Base-by-base conservation (phyloP, 148 eudicot genomes). In the Cornus kousa region DNA sequence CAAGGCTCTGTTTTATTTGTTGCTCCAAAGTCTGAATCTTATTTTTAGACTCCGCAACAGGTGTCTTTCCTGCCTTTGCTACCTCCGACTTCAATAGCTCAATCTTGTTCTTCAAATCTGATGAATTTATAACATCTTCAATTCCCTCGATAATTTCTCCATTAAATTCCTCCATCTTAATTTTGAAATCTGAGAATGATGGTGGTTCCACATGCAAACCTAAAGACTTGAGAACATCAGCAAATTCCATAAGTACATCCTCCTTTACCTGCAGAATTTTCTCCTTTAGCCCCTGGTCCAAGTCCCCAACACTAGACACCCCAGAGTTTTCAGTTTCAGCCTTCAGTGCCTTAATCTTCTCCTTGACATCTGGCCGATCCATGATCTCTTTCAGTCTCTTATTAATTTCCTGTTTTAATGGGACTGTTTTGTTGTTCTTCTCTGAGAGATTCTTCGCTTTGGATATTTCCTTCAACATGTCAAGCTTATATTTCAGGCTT, bases 71-170 rank as follows among this genome's bases (percentile, higher is more conserved):
- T 14, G 85, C 92, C 69, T 84, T 90, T 10, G 50, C 88, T 55
- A 78, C 82, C 83, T 89, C 93, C 43, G 68, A 73, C 74, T 85
- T 90, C 77, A 95, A 76, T 83, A 79, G 28, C 66, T 91, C 87
- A n/a, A 95, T 85, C 76, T 88, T 91, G 80, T 84, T 80, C 77
- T 82, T 89, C 81, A 95, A 82, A 81, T 89, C 91, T 9, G 97
- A 83, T 66, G 98, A 90, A 79, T 79, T 82, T 9, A 90, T 82
- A 65, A 83, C 86, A 70, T 89, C 88, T 76, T 90, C 88, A 67
- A 95, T 93, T 79, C 83, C 85, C 67, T 71, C 65, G 24, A 80
- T 75, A 50, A 86, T 85, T 78, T 90, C 93, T 74, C 82, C 83
- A 78, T 88, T 83, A 67, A 88, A 80, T 68, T 91, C 89, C 32